phyloP scores from a whole-genome alignment of 148 eudicot species.

The Hydrangea macrophylla region DNA sequence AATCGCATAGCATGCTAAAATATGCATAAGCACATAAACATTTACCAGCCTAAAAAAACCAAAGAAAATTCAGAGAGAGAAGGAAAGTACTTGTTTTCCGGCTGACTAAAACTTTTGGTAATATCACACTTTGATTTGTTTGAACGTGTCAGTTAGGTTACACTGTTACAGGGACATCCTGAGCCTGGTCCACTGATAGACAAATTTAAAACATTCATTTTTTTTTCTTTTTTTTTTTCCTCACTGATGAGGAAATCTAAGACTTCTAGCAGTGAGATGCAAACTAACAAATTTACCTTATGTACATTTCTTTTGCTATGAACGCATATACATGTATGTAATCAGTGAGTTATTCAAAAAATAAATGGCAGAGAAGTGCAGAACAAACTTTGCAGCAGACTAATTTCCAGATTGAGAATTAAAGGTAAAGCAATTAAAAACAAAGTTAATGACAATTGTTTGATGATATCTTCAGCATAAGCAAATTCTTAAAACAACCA shows the following conservation, averaged over 20 bases:
- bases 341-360: neutral
- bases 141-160: too few relatives aligned
- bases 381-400: neutral
- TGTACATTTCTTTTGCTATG: neutral
- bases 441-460: neutral
- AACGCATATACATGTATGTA: neutral
- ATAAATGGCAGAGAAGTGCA: neutral
- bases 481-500: neutral
- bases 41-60: neutral
- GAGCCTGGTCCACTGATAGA: too few relatives aligned
- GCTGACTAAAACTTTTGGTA: too few relatives aligned
- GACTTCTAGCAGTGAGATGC: too few relatives aligned
- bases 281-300: neutral
- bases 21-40: neutral
- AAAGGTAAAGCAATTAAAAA: neutral
- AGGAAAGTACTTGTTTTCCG: neutral
- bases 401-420: neutral
- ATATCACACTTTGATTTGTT: too few relatives aligned
- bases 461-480: neutral
- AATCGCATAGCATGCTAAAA: neutral
- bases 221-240: neutral
- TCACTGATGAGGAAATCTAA: too few relatives aligned
- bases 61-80: neutral
- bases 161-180: too few relatives aligned
- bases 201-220: neutral